phyloP scores from a whole-genome alignment of 345 rosid species.

The Aurinia saxatilis region DNA sequence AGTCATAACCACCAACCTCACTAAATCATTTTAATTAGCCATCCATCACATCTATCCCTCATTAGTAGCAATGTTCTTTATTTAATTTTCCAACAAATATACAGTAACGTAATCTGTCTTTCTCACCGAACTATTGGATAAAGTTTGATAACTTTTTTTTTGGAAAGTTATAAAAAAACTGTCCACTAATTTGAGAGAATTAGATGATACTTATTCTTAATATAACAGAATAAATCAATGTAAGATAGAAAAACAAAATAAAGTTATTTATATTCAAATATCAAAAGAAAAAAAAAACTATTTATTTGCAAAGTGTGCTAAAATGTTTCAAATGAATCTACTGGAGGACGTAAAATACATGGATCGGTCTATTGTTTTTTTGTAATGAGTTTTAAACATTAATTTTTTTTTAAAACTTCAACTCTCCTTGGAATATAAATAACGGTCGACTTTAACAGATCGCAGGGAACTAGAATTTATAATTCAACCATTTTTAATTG shows the following conservation, averaged over 20 bases:
- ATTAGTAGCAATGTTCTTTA: background rate
- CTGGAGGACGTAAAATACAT: too few species aligned
- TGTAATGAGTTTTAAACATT: too few species aligned
- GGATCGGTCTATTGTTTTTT: too few species aligned
- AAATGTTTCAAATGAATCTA: too few species aligned
- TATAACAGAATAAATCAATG: background rate
- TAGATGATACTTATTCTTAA: background rate
- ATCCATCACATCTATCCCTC: constrained; percentile 18
- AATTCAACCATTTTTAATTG: too few species aligned
- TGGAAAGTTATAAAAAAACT: background rate
- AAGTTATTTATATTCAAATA: background rate
- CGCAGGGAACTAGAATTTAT: too few species aligned
- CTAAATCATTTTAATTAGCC: constrained; percentile 16
- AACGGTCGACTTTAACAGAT: too few species aligned
- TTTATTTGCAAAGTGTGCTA: too few species aligned
- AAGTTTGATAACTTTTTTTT: background rate
- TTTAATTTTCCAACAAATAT: background rate
- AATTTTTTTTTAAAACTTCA: too few species aligned
- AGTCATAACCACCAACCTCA: constrained; percentile 23
- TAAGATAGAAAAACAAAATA: background rate
- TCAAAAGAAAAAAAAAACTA: too few species aligned
- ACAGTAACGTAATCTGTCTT: background rate
- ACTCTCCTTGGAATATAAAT: too few species aligned
- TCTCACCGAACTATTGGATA: constrained; percentile 18
- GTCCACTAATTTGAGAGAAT: background rate